A percentile compares a stretch with the other conserved stretches of the same genome.
These are phyloP conservation scores for Dactylellina haptotyla DNA, from an alignment of 2,329 filamentous ascomycete species.

Conservation along the genomic window DNA sequence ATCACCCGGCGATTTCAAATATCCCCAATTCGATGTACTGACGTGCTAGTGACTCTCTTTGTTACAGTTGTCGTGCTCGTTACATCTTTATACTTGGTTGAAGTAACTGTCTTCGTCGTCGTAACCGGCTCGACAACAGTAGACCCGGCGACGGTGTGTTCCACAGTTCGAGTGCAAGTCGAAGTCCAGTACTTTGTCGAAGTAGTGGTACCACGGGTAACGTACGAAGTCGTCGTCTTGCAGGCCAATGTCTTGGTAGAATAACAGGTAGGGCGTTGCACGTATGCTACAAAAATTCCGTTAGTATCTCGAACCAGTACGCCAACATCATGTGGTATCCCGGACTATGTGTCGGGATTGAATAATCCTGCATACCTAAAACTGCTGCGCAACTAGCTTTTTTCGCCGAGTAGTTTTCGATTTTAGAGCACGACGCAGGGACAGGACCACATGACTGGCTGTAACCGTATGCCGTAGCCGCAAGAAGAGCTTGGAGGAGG, in stretches of 20 bases:
- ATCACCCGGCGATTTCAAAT: background rate
- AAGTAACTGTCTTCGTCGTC: background rate
- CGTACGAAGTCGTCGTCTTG: background rate
- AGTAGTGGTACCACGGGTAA: background rate
- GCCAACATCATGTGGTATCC: no score
- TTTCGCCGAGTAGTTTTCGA: no score
- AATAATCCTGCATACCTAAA: no score
- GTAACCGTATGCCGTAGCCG: no score
- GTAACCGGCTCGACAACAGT: background rate
- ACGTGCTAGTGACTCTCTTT: background rate
- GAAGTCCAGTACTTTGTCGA: background rate
- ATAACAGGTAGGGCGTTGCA: no score
- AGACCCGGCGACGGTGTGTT: background rate
- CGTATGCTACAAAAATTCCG: no score
- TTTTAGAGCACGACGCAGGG: no score
- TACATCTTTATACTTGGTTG: background rate
- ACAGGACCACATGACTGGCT: no score
- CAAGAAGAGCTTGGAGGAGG: no score
- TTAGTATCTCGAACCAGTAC: no score
- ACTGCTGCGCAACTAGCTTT: no score
- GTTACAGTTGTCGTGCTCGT: background rate
- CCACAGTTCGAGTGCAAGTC: background rate
- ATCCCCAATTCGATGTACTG: background rate
- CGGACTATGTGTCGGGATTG: no score
- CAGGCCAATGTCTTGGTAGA: constrained; percentile 1